A percentile compares a stretch with the other conserved stretches of the same genome.
phyloP scores from a whole-genome alignment of 2,329 filamentous ascomycete genomes.

The Sarocladium strictum region DNA sequence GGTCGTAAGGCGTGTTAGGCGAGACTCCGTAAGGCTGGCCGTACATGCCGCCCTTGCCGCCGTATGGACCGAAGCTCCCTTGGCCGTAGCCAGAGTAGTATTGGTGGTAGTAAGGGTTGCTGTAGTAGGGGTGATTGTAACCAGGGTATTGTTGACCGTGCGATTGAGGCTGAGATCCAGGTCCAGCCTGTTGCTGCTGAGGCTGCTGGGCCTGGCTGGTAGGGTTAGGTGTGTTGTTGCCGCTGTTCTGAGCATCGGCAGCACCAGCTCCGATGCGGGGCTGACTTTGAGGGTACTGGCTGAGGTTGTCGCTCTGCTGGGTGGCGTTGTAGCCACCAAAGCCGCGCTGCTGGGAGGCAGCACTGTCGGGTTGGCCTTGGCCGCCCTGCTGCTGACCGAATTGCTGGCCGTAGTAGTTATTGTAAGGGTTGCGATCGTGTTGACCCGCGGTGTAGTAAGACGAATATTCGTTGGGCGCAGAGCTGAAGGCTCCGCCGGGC shows the following conservation, averaged over 20 bases:
- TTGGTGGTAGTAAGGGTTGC: conserved; percentile 50
- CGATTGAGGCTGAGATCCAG: conserved; percentile 37
- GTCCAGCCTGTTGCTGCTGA: conserved; percentile 31
- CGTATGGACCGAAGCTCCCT: conserved; percentile 47
- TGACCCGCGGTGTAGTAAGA: conserved; percentile 79
- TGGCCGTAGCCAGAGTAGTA: conserved; percentile 53
- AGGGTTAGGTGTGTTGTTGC: conserved; percentile 86
- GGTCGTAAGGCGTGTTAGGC: conserved; percentile 51
- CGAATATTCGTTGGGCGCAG: conserved; percentile 72
- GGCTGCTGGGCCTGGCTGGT: conserved; percentile 47
- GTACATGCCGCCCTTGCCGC: conserved; percentile 48
- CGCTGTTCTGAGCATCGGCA: conserved; percentile 74
- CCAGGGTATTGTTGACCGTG: conserved; percentile 45
- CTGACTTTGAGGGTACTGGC: conserved; percentile 68
- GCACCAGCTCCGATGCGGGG: conserved; percentile 52
- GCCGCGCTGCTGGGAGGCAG: conserved; percentile 64
- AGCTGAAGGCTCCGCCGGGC: conserved; percentile 62
- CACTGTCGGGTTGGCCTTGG: conserved; percentile 68
- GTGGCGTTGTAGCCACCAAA: conserved; percentile 68
- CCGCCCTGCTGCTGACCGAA: conserved; percentile 49
- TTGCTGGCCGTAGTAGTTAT: conserved; percentile 64
- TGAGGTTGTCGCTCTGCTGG: conserved; percentile 59
- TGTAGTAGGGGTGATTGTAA: conserved; percentile 53
- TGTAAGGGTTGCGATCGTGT: conserved; percentile 67
- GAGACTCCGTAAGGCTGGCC: conserved; percentile 52